Percentiles rank a stretch among this genome's conserved stretches.
Evolutionary conservation across 139 green algal genomes (phyloP).

Genomic region (Coccomyxa sp.): DNA sequence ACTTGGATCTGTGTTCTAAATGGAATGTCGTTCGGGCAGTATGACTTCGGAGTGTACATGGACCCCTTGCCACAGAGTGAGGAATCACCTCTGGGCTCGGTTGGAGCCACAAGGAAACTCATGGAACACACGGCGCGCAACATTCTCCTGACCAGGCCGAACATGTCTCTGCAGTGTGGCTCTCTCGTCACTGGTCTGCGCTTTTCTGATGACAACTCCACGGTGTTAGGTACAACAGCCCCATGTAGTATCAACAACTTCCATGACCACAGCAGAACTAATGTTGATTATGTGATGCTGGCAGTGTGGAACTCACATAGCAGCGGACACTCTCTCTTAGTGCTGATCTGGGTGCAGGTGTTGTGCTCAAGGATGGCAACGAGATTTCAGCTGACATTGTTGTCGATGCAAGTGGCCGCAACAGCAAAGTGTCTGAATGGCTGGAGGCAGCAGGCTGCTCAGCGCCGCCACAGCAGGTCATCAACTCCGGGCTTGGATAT

Average conservation of each 20-base stretch:
- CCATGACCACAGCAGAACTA: background rate
- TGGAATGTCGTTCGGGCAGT: background rate
- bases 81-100: background rate
- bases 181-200: background rate
- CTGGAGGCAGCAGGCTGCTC: constrained; percentile 1
- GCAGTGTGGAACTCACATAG: background rate
- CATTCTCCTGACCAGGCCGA: background rate
- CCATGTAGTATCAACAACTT: background rate
- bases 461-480: background rate
- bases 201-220: background rate
- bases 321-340: background rate
- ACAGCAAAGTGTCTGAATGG: background rate
- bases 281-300: background rate
- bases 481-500: constrained; percentile 3
- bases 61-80: background rate
- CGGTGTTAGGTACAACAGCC: background rate
- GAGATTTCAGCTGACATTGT: constrained; percentile 7
- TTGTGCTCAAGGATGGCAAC: background rate
- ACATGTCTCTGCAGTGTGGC: background rate
- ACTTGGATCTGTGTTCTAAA: background rate
- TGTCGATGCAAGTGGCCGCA: constrained; percentile 12
- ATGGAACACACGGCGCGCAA: background rate
- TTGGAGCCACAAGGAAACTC: background rate
- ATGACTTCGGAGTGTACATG: background rate
- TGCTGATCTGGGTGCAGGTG: constrained; percentile 3